Percentiles rank a stretch among this genome's conserved stretches.
These are phyloP conservation scores for Tricholoma bakamatsutake DNA, from an alignment of 768 basidiomycete species.

Conservation along the genomic window DNA sequence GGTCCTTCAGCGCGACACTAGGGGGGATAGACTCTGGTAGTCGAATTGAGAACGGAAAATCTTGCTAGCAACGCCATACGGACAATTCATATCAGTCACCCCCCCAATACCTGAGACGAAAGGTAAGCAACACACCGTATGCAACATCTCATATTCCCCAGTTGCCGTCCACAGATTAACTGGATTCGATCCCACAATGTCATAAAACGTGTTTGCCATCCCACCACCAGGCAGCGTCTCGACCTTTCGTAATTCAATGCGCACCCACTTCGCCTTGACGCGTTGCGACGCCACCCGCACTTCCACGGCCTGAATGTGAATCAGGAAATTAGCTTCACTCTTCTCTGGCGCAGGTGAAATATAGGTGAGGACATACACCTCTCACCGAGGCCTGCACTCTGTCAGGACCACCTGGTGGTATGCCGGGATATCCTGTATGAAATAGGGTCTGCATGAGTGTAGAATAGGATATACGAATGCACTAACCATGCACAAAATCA, in stretches of 20 bases:
- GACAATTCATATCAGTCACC: neutral
- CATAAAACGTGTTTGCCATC: slow-evolving; percentile 64
- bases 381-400: slow-evolving; percentile 80
- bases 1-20: slow-evolving; percentile 71
- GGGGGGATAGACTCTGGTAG: slow-evolving; percentile 92
- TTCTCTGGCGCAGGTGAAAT: neutral
- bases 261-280: slow-evolving; percentile 88
- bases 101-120: neutral
- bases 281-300: slow-evolving; percentile 69
- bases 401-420: slow-evolving; percentile 71
- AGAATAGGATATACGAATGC: slow-evolving; percentile 4
- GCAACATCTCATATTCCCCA: slow-evolving; percentile 65
- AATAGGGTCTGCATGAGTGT: neutral
- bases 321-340: neutral
- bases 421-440: slow-evolving; percentile 70
- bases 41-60: slow-evolving; percentile 85
- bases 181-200: slow-evolving; percentile 78
- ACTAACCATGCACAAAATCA: slow-evolving; percentile 77
- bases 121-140: slow-evolving; percentile 45
- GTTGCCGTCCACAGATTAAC: slow-evolving; percentile 77
- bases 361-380: slow-evolving; percentile 52
- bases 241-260: slow-evolving; percentile 86
- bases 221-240: slow-evolving; percentile 77
- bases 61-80: slow-evolving; percentile 46
- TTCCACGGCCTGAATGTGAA: slow-evolving; percentile 64